Base-by-base conservation (phyloP, 108 stramenopile species). In the Mediolabrus comicus region DNA sequence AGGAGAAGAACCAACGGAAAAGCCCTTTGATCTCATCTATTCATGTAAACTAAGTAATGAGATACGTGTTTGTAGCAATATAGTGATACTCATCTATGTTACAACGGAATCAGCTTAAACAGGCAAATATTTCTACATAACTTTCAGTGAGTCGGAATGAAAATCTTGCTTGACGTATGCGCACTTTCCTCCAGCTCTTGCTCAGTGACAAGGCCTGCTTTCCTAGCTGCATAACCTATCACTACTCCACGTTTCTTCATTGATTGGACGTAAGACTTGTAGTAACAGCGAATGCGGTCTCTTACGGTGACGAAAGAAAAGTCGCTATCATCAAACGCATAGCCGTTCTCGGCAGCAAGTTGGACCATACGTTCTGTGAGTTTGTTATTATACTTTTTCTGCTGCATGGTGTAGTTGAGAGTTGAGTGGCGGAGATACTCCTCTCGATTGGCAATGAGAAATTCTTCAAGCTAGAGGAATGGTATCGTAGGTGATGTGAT, bases 331-430 rank as follows among this genome's bases (percentile, higher is more conserved):
- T 94, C 88, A 69, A 94, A 94, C 26, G 72, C 67, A 46, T 91
- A 91, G 53, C 82, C 78, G 65, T 87, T 75, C 49, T 77, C 64
- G 13, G 65, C 80, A 13, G 92, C 92, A 24, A 90, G 80, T 72
- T 86, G 76, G 25, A 94, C 58, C 57, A 91, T 73, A 12, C 86
- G 81, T 29, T 88, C 84, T 0, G 92, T 94, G n/a, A 94, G 79
- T 80, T 83, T 83, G 67, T 94, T 94, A 75, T 94, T 94, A 74
- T 89, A 94, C 65, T 91, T 85, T 69, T 94, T 94, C 65, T 94
- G 92, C 46, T 91, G 84, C 56, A 85, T 83, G 25, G 92, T 91
- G 79, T 94, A 94, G 77, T 94, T 94, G 71, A 89, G 81, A 29
- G 84, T 83, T 5, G 90, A 91, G 59, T 94, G 92, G 25, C 84